A percentile compares a stretch with the other conserved stretches of the same genome.
phyloP scores from a whole-genome alignment of 2,329 filamentous ascomycete genomes.

The Lanzia echinophila region DNA sequence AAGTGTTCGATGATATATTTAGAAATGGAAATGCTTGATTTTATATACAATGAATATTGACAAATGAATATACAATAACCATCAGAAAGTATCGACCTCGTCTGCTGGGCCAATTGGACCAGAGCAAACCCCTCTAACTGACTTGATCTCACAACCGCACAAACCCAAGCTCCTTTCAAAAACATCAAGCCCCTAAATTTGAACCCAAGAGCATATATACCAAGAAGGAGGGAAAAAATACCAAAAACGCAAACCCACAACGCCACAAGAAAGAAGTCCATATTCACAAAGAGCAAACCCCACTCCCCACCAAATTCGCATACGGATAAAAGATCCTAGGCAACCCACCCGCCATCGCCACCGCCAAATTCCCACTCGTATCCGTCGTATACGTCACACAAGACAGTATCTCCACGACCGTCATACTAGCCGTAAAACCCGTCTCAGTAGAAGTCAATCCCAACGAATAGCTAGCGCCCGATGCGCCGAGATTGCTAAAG shows the following conservation, averaged over 20 bases:
- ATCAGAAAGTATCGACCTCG: background rate
- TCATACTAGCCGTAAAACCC: conserved; percentile 32
- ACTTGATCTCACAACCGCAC: no score
- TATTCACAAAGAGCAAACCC: conserved; percentile 3
- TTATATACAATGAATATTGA: no score
- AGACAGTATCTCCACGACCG: conserved; percentile 37
- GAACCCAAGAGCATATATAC: no score
- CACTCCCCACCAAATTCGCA: conserved; percentile 1
- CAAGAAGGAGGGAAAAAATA: no score
- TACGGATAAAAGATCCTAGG: conserved; percentile 38
- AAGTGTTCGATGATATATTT: no score
- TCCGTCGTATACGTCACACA: conserved; percentile 40
- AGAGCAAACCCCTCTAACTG: no score
- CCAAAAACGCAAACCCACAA: background rate
- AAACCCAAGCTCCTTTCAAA: no score
- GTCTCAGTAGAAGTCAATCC: conserved; percentile 33
- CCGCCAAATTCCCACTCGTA: conserved; percentile 36
- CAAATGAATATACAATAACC: no score
- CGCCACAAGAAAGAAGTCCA: background rate
- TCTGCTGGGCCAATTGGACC: no score
- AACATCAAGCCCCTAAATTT: no score
- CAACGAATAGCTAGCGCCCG: conserved; percentile 29
- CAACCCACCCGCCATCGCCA: conserved; percentile 37
- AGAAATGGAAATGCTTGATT: no score
- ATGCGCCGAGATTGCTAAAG: conserved; percentile 36